Conservation (phyloP, 306 rosid genomes). For the Sicyos baderoa region DNA sequence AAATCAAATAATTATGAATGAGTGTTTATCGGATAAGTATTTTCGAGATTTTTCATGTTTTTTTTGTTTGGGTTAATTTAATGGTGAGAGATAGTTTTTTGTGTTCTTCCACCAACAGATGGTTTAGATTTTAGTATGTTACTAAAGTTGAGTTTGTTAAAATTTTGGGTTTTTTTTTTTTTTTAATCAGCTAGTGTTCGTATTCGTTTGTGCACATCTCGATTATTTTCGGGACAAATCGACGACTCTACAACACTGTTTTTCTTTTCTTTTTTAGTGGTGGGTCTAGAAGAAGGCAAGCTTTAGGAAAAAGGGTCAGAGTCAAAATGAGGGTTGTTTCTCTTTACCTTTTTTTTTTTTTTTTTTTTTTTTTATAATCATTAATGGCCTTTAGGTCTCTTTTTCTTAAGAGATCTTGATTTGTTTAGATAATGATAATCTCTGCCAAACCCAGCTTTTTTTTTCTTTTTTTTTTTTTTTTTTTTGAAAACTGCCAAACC, state of each 20-base stretch:
- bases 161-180: background rate
- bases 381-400: background rate
- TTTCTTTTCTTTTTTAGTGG: background rate
- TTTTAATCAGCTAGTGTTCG: too few relatives aligned
- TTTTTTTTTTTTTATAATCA: background rate
- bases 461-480: too few relatives aligned
- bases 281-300: constrained; percentile 7
- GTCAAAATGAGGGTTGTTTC: constrained; percentile 10
- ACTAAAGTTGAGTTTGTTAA: background rate
- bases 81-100: constrained; percentile 67
- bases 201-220: too few relatives aligned
- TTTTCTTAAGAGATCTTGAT: background rate
- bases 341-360: background rate
- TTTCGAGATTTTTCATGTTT: too few relatives aligned
- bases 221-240: too few relatives aligned
- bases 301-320: constrained; percentile 15
- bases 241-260: too few relatives aligned
- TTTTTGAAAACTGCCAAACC: constrained; percentile 19
- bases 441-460: constrained; percentile 16
- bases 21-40: too few relatives aligned
- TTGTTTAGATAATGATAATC: constrained; percentile 4
- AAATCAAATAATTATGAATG: too few relatives aligned
- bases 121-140: background rate
- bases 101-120: constrained; percentile 49
- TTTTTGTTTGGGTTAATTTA: constrained; percentile 16